Conservation (phyloP, 225 moss, liverwort and hornwort genomes). For the Pleurozium schreberi region DNA sequence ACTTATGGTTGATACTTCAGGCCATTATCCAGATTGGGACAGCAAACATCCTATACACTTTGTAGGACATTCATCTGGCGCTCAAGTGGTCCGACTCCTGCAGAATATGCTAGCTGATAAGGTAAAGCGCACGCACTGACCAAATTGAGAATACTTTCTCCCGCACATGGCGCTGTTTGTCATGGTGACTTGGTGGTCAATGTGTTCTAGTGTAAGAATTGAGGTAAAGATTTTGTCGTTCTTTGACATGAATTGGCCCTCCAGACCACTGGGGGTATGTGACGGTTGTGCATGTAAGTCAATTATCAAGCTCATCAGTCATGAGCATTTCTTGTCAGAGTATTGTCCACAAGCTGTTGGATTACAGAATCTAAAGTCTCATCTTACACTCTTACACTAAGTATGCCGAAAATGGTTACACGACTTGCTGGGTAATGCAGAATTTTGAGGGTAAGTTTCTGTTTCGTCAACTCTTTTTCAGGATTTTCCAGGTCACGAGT, state of each 20-base stretch:
- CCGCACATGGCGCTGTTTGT: background rate
- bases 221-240: background rate
- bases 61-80: slow-evolving; percentile 83
- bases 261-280: background rate
- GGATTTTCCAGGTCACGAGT: slow-evolving; percentile 59
- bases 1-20: slow-evolving; percentile 21
- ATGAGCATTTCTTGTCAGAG: background rate
- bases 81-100: slow-evolving; percentile 61
- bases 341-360: background rate
- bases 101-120: slow-evolving; percentile 76
- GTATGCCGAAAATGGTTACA: background rate
- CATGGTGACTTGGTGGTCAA: background rate
- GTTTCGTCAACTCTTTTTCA: background rate
- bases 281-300: background rate
- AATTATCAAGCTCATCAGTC: background rate
- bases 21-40: slow-evolving; percentile 62
- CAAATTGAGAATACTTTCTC: background rate
- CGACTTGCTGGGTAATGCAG: background rate
- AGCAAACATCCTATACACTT: slow-evolving; percentile 74
- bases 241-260: background rate
- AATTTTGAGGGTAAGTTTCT: background rate
- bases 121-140: slow-evolving; percentile 10
- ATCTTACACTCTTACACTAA: background rate
- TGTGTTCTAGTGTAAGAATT: background rate
- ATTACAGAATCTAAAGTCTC: background rate